Conservation (phyloP, 768 basidiomycete species). For the Leccinellum rugosiceps region DNA sequence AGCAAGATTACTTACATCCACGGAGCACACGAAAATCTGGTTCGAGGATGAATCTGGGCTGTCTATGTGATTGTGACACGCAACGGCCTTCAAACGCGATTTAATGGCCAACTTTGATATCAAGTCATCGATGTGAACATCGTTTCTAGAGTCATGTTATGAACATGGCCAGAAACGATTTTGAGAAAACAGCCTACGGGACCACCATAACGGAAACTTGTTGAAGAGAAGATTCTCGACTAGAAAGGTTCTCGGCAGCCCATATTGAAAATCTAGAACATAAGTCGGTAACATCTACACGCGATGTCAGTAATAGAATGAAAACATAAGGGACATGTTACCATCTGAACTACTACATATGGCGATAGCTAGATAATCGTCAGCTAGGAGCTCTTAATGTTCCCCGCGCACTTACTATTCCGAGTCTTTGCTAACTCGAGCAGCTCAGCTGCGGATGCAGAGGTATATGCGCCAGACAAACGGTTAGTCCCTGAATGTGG, state of each 20-base stretch:
- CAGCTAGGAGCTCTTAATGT: neutral
- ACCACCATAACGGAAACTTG: conserved; percentile 19
- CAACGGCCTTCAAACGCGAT: conserved; percentile 17
- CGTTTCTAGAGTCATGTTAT: conserved; percentile 10
- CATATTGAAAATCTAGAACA: conserved; percentile 20
- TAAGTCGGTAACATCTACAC: conserved; percentile 17
- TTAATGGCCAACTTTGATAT: conserved; percentile 11
- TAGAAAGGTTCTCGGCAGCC: neutral
- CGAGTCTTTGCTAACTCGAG: conserved; percentile 19
- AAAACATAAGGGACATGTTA: neutral
- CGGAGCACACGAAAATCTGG: conserved; percentile 41
- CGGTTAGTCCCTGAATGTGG: neutral
- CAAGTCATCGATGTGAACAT: conserved; percentile 10
- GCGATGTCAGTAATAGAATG: conserved; percentile 1
- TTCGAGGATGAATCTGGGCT: conserved; percentile 17
- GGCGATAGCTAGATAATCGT: conserved; percentile 17
- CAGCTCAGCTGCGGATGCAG: conserved; percentile 7
- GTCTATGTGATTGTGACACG: conserved; percentile 12
- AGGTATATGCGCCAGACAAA: neutral
- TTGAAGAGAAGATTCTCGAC: neutral
- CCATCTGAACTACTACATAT: conserved; percentile 20
- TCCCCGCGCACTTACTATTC: conserved; percentile 17
- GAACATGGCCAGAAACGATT: neutral
- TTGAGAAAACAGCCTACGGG: conserved; percentile 10
- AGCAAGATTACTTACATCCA: conserved; percentile 34